Conservation (phyloP, 2,329 filamentous ascomycete species). For the Colletotrichum tropicale region DNA sequence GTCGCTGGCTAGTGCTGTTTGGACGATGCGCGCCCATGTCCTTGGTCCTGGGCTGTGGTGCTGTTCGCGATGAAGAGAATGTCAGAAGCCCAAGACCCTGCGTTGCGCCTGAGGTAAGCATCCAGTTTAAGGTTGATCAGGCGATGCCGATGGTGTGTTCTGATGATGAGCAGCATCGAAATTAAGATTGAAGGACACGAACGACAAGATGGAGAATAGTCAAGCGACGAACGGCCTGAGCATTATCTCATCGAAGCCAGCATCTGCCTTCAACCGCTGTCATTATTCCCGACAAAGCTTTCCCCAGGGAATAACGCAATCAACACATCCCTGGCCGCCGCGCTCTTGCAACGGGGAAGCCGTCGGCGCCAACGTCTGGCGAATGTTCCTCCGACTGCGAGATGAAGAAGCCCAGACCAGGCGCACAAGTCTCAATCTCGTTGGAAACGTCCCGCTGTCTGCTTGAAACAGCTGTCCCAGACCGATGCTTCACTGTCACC, state of each 20-base stretch:
- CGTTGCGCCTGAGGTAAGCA: not conserved
- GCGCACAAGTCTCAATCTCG: conserved; percentile 3
- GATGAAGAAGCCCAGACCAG: not conserved
- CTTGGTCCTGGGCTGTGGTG: not conserved
- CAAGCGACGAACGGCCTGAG: not conserved
- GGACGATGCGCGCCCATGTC: not conserved
- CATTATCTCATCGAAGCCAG: not conserved
- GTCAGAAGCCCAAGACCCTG: not conserved
- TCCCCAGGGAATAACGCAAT: not conserved
- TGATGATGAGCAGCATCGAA: not conserved
- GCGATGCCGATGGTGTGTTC: not conserved
- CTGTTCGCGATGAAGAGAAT: not conserved
- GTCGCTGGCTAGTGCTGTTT: not conserved
- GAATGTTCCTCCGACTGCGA: not conserved
- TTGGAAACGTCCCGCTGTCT: conserved; percentile 5
- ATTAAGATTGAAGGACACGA: conserved; percentile 7
- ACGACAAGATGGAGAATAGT: not conserved
- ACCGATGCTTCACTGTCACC: not conserved
- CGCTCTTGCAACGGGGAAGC: not conserved
- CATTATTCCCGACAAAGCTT: not conserved
- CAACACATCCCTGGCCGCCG: not conserved
- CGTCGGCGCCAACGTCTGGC: not conserved
- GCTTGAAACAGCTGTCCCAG: conserved; percentile 16
- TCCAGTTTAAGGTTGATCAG: not conserved
- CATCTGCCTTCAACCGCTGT: not conserved